Percentiles rank a stretch among this genome's conserved stretches.
phyloP scores from a whole-genome alignment of 1,139 yeast species.

The Saccharomycopsis phalli region DNA sequence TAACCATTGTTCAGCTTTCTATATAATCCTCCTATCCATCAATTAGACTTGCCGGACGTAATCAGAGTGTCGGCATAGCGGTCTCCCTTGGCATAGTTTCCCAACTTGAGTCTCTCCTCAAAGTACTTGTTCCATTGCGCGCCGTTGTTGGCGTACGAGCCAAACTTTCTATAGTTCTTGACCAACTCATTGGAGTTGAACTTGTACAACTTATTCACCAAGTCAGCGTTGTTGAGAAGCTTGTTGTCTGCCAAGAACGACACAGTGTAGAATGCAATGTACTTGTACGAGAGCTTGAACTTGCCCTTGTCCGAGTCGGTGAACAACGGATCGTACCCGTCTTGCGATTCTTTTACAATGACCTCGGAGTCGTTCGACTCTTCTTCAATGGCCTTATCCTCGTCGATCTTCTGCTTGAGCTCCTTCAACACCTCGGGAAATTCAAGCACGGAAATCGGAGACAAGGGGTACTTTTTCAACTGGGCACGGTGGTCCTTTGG shows the following conservation, averaged over 20 bases:
- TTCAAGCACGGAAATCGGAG: slow-evolving; percentile 5
- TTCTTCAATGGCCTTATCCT: slow-evolving; percentile 4
- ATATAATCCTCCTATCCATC: slow-evolving; percentile 1
- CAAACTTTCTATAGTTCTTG: slow-evolving; percentile 12
- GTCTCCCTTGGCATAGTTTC: slow-evolving; percentile 14
- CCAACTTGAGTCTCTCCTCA: slow-evolving; percentile 7
- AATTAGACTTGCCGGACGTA: no score
- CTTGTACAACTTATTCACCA: slow-evolving; percentile 6
- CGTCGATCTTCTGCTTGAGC: slow-evolving; percentile 3
- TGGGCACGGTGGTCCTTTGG: slow-evolving; percentile 28
- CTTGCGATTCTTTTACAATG: neutral
- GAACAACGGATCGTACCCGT: slow-evolving; percentile 5
- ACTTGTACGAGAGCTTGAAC: slow-evolving; percentile 45
- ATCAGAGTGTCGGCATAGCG: slow-evolving; percentile 5
- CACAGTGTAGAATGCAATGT: slow-evolving; percentile 29
- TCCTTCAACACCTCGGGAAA: slow-evolving; percentile 13
- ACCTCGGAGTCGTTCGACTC: slow-evolving; percentile 1
- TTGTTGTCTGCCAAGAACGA: slow-evolving; percentile 11
- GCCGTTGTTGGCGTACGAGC: slow-evolving; percentile 8
- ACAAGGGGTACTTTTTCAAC: slow-evolving; percentile 23
- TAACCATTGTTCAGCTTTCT: neutral
- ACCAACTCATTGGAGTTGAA: slow-evolving; percentile 14
- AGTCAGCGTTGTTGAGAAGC: slow-evolving; percentile 14
- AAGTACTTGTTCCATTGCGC: slow-evolving; percentile 12
- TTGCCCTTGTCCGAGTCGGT: slow-evolving; percentile 23